Conservation (phyloP, 805 yeast genomes). For the Teunomyces kruisii region DNA sequence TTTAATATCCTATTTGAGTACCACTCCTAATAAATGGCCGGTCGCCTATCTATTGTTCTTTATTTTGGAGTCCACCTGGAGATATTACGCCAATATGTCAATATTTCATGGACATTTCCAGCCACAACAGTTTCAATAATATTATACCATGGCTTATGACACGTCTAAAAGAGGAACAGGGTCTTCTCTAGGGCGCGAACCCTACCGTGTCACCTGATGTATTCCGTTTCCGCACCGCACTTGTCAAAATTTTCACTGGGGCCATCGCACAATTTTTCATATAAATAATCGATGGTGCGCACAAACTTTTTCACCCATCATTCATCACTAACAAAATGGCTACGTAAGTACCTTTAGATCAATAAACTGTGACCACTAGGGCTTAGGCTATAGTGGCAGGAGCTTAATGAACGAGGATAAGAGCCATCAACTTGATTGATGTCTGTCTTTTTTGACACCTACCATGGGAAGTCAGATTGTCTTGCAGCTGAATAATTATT, state of each 20-base stretch:
- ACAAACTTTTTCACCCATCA: background rate
- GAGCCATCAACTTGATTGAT: background rate
- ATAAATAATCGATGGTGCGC: conserved; percentile 2
- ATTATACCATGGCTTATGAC: too few species aligned
- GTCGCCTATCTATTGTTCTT: too few species aligned
- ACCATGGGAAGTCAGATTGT: conserved; percentile 42
- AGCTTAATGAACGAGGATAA: conserved; percentile 2
- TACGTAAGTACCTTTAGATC: conserved; percentile 28
- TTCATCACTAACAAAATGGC: conserved; percentile 24
- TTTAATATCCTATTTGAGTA: too few species aligned
- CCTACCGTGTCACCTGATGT: background rate
- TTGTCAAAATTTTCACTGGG: background rate
- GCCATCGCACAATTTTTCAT: background rate
- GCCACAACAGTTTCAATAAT: too few species aligned
- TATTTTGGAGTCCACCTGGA: too few species aligned
- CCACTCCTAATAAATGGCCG: too few species aligned
- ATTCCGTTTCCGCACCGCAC: background rate
- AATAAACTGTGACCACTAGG: background rate
- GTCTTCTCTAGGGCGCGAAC: background rate
- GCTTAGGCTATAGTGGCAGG: conserved; percentile 4
- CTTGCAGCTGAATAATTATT: conserved; percentile 35
- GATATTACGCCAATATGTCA: too few species aligned
- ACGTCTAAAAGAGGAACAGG: too few species aligned
- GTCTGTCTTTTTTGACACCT: conserved; percentile 1
- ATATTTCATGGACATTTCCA: too few species aligned